A percentile compares a stretch with the other conserved stretches of the same genome.
Conservation (phyloP, 306 rosid species). For the Sicyos baderoa region DNA sequence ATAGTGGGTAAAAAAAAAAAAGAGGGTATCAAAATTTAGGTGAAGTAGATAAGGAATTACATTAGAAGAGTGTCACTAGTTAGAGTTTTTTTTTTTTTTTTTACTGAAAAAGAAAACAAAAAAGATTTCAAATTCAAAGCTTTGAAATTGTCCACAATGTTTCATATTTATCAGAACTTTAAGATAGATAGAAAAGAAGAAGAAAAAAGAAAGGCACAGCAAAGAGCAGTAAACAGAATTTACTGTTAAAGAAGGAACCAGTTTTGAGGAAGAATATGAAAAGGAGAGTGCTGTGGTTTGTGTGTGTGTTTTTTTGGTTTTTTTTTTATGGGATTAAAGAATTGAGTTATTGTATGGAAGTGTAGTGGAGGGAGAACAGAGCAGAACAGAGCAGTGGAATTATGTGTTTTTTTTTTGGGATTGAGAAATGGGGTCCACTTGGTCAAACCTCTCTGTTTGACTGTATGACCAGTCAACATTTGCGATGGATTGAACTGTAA, state of each 20-base stretch:
- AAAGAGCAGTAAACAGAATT: conserved; percentile 3
- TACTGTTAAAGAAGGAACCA: conserved; percentile 7
- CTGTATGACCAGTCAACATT: conserved; percentile 17
- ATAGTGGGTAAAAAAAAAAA: no score
- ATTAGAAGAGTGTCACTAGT: conserved; percentile 5
- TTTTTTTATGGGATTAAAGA: not conserved
- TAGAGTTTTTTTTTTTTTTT: no score
- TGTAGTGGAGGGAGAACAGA: not conserved
- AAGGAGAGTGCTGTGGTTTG: conserved; percentile 1
- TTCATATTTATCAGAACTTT: no score
- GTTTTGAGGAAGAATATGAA: conserved; percentile 15
- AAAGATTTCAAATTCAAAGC: not conserved
- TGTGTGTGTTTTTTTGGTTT: not conserved
- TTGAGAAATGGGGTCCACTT: conserved; percentile 17
- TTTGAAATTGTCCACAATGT: not conserved
- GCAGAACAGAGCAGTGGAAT: conserved; percentile 2
- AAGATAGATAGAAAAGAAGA: no score
- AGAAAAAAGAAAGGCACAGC: not conserved
- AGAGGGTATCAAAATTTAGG: not conserved
- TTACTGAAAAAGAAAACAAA: not conserved
- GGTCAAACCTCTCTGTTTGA: conserved; percentile 11
- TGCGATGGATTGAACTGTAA: conserved; percentile 1
- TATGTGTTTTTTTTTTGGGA: conserved; percentile 8
- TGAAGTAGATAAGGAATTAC: not conserved
- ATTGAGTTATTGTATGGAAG: conserved; percentile 2